Conservation (phyloP, 164 flowering plant species). For the Sextonia rubra region DNA sequence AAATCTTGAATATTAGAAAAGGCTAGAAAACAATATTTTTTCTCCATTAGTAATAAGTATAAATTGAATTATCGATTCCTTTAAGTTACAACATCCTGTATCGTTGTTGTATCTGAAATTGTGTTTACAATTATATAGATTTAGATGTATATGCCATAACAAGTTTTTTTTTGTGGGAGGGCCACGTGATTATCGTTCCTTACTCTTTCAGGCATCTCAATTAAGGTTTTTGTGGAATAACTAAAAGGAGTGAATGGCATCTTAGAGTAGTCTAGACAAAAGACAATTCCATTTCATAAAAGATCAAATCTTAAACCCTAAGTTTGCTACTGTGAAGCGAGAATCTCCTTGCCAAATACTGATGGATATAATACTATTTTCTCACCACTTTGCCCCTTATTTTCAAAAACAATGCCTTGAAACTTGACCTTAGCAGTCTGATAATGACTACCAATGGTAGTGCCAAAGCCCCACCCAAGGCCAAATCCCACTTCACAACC, state of each 20-base stretch:
- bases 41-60: no score
- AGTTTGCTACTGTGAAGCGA: conserved; percentile 11
- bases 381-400: conserved; percentile 15
- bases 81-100: no score
- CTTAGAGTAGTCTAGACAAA: background rate
- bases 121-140: no score
- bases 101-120: no score
- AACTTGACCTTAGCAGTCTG: conserved; percentile 52
- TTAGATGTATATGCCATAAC: no score
- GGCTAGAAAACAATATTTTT: no score
- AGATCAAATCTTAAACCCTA: background rate
- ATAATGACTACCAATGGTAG: conserved; percentile 78
- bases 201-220: no score
- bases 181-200: no score
- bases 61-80: no score
- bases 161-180: no score
- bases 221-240: no score
- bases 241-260: background rate
- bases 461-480: conserved; percentile 95
- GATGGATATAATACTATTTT: conserved; percentile 12
- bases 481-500: conserved; percentile 95
- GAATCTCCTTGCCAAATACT: conserved; percentile 17
- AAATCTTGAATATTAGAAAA: no score
- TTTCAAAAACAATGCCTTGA: conserved; percentile 50
- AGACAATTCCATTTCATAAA: background rate